phyloP scores from a whole-genome alignment of 1,284 basidiomycete species.

The Trichosporon ovoides region DNA sequence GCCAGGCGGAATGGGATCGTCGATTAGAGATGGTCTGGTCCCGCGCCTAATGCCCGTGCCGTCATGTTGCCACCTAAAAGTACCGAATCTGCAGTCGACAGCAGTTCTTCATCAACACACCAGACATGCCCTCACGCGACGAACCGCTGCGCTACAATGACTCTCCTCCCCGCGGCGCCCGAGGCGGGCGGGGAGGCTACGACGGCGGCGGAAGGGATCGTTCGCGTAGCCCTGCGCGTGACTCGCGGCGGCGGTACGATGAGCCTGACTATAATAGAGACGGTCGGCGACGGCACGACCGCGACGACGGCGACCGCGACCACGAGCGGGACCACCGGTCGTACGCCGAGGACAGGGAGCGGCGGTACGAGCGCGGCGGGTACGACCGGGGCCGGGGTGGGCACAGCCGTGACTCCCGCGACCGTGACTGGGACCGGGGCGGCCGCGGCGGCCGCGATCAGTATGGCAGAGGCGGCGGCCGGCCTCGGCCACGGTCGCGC shows the following conservation, averaged over 20 bases:
- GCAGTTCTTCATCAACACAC: slow-evolving; percentile 11
- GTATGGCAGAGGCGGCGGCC: slow-evolving; percentile 15
- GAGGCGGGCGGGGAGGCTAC: neutral
- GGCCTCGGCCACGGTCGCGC: slow-evolving; percentile 15
- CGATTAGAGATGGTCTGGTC: neutral
- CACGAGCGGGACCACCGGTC: slow-evolving; percentile 43
- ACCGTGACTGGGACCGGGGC: slow-evolving; percentile 15
- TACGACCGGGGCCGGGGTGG: neutral
- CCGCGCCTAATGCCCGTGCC: neutral
- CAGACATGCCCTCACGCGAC: neutral
- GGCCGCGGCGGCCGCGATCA: slow-evolving; percentile 14
- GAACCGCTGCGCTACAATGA: neutral
- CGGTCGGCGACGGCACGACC: slow-evolving; percentile 8
- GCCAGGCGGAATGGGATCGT: neutral
- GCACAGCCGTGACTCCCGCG: slow-evolving; percentile 3
- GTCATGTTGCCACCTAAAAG: slow-evolving; percentile 5
- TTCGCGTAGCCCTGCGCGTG: neutral
- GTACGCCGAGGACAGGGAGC: slow-evolving; percentile 27
- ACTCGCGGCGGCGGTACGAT: neutral
- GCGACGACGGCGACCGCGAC: slow-evolving; percentile 11
- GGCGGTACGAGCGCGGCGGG: slow-evolving; percentile 33
- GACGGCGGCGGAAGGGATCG: slow-evolving; percentile 11
- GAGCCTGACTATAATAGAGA: slow-evolving; percentile 5
- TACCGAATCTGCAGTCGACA: neutral
- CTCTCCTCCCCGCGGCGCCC: neutral